Percentiles rank a stretch among this genome's conserved stretches.
These are phyloP conservation scores for Trichoderma cornu-damae DNA, from an alignment of 2,329 filamentous ascomycete species.

Conservation along the genomic window DNA sequence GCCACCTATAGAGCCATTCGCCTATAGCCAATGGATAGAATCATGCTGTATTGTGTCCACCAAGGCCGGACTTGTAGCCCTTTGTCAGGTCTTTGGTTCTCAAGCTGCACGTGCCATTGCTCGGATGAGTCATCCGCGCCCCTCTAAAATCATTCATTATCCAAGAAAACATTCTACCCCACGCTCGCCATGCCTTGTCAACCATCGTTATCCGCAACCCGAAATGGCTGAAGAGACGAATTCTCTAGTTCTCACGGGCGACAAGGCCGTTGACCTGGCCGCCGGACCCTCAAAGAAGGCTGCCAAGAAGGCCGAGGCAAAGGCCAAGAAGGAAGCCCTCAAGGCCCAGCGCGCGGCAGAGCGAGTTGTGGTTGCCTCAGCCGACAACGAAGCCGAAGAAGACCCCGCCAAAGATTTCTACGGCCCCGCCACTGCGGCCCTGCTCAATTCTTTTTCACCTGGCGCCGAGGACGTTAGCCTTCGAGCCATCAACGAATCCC, in stretches of 20 bases:
- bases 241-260: neutral
- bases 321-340: conserved; percentile 81
- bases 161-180: conserved; percentile 8
- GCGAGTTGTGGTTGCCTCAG: conserved; percentile 66
- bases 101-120: neutral
- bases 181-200: conserved; percentile 5
- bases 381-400: conserved; percentile 60
- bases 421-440: conserved; percentile 60
- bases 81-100: neutral
- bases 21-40: too few relatives aligned
- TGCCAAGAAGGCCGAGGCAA: conserved; percentile 76
- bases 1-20: too few relatives aligned
- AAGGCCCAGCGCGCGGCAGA: conserved; percentile 71
- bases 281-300: conserved; percentile 53
- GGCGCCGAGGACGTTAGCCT: conserved; percentile 57
- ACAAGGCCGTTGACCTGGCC: neutral
- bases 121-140: conserved; percentile 13
- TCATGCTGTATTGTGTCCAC: neutral
- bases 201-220: neutral
- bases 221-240: conserved; percentile 15
- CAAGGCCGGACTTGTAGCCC: conserved; percentile 1
- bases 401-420: conserved; percentile 74
- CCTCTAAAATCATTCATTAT: conserved; percentile 9
- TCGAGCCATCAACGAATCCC: conserved; percentile 56
- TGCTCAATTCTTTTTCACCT: conserved; percentile 37